Conservation (phyloP, 2,329 filamentous ascomycete genomes). For the Talaromyces sp. region DNA sequence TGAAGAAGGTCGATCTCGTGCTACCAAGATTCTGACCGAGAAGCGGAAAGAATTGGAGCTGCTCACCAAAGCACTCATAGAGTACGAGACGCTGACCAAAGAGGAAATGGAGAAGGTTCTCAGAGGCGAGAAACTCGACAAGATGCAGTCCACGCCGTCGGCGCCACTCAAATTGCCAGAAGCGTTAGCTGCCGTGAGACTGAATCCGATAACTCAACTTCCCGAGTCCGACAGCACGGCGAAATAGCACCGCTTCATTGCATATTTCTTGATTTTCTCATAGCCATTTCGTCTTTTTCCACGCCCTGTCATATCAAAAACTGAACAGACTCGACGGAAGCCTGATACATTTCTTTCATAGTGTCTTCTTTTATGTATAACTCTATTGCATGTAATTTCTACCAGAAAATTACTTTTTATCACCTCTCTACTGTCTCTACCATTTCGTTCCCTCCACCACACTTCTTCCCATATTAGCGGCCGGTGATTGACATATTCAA, state of each 20-base stretch:
- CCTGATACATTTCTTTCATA: background rate
- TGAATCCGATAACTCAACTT: constrained; percentile 25
- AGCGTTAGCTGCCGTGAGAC: constrained; percentile 31
- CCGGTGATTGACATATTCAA: background rate
- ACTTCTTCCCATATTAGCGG: background rate
- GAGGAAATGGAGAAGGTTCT: constrained; percentile 90
- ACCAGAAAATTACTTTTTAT: background rate
- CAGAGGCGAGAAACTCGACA: constrained; percentile 75
- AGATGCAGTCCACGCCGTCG: constrained; percentile 54
- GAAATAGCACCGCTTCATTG: constrained; percentile 7
- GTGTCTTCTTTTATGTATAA: background rate
- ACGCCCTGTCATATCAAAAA: background rate
- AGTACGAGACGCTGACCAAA: constrained; percentile 89
- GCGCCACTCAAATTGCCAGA: constrained; percentile 67
- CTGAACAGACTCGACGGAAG: background rate
- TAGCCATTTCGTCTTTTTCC: background rate
- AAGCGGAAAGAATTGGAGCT: constrained; percentile 83
- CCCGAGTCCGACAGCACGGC: constrained; percentile 2
- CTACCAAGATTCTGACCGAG: constrained; percentile 64
- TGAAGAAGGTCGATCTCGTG: constrained; percentile 74
- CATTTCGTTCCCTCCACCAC: background rate
- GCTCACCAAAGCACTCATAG: constrained; percentile 80
- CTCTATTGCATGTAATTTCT: constrained; percentile 1
- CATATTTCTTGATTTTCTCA: background rate
- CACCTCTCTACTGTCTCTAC: constrained; percentile 4